Evolutionary conservation across 495 filamentous ascomycete genomes (phyloP).

Genomic region (Penicillium goetzii): DNA sequence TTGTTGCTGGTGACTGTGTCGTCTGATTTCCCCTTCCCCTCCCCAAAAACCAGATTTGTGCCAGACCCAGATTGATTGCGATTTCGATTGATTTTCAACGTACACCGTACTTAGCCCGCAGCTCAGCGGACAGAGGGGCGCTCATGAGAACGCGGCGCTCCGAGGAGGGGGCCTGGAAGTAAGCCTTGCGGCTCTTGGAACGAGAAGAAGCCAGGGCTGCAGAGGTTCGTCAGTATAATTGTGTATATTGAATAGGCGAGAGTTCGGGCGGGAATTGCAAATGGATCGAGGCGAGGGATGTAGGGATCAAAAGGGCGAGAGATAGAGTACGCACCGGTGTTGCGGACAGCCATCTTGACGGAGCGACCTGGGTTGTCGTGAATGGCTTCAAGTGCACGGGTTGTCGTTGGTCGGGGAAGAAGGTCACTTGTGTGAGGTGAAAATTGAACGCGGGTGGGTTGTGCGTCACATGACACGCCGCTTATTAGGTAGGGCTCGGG

Average conservation of each 20-base stretch:
- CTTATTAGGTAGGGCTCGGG: conserved; percentile 27
- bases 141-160: conserved; percentile 92
- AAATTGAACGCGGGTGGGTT: conserved; percentile 36
- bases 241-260: conserved; percentile 3
- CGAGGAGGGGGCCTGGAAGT: conserved; percentile 91
- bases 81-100: conserved; percentile 31
- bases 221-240: conserved; percentile 33
- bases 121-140: conserved; percentile 91
- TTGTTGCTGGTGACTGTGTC: conserved; percentile 14
- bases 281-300: conserved; percentile 7
- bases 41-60: conserved; percentile 11
- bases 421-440: conserved; percentile 29
- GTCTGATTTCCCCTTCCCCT: neutral
- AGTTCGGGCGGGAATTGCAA: conserved; percentile 15
- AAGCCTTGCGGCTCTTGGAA: conserved; percentile 96
- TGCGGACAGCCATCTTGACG: conserved; percentile 47
- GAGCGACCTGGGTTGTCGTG: conserved; percentile 37
- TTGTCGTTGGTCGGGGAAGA: conserved; percentile 44
- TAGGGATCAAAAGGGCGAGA: conserved; percentile 8
- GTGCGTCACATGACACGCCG: conserved; percentile 50
- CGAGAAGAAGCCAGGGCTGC: conserved; percentile 78
- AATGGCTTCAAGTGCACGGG: conserved; percentile 39
- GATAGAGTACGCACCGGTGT: conserved; percentile 41
- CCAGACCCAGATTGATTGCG: conserved; percentile 16
- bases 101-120: conserved; percentile 95